These are phyloP conservation scores for Setaria italica DNA, from an alignment of 202 grass and related monocot species.

Conservation along the genomic window DNA sequence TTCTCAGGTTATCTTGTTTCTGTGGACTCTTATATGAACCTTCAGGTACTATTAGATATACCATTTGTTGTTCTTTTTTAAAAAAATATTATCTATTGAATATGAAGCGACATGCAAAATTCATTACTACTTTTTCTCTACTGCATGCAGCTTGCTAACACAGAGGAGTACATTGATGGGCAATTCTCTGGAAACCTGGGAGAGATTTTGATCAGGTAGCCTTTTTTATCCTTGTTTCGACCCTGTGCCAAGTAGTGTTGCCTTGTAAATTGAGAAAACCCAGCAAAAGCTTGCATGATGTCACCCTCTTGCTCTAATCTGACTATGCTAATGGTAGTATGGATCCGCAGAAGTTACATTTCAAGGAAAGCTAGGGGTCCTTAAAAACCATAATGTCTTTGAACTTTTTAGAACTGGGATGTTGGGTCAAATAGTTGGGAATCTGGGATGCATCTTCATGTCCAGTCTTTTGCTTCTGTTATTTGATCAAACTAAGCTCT, in stretches of 20 bases:
- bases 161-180: constrained; percentile 88
- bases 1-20: constrained; percentile 81
- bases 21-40: constrained; percentile 90
- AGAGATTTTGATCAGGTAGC: constrained; percentile 87
- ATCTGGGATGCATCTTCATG: not conserved
- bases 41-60: constrained; percentile 61
- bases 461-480: not conserved
- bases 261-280: not conserved
- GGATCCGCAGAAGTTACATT: constrained; percentile 25
- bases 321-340: not conserved
- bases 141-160: constrained; percentile 69
- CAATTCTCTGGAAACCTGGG: constrained; percentile 83
- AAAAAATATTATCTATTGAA: not conserved
- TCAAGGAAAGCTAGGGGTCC: not conserved
- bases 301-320: not conserved
- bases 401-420: not conserved
- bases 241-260: not conserved
- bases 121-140: not conserved
- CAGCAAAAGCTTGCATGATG: not conserved
- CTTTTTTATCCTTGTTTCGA: not conserved
- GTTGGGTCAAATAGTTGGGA: not conserved
- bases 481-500: constrained; percentile 20
- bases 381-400: not conserved
- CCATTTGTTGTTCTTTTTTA: not conserved
- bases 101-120: not conserved